Conservation (phyloP, 371 early-diverging fungal genomes). For the Mucor circinelloides region DNA sequence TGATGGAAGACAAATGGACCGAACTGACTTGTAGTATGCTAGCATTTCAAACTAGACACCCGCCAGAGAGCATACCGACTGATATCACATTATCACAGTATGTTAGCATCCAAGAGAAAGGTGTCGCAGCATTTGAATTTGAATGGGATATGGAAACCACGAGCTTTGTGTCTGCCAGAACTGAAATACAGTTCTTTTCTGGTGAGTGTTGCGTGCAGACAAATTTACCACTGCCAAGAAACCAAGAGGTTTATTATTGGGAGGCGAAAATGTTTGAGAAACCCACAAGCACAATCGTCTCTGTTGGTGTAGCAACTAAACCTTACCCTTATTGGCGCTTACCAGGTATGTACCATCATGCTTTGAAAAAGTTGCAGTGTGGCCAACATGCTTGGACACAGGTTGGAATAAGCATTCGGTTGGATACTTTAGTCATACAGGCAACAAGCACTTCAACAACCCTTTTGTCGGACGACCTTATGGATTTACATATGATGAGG, state of each 20-base stretch:
- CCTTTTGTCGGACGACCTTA: slow-evolving; percentile 65
- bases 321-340: slow-evolving; percentile 70
- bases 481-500: slow-evolving; percentile 64
- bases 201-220: slow-evolving; percentile 81
- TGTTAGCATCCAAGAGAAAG: slow-evolving; percentile 79
- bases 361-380: neutral
- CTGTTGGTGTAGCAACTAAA: slow-evolving; percentile 71
- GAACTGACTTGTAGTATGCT: neutral
- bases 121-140: slow-evolving; percentile 85
- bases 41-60: slow-evolving; percentile 58
- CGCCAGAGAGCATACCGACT: slow-evolving; percentile 68
- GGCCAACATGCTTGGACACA: slow-evolving; percentile 6
- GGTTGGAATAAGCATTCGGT: slow-evolving; percentile 76
- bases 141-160: slow-evolving; percentile 68
- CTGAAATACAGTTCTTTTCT: slow-evolving; percentile 73
- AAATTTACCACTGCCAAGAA: slow-evolving; percentile 79
- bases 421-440: slow-evolving; percentile 70
- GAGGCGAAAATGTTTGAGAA: slow-evolving; percentile 76
- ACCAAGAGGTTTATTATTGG: slow-evolving; percentile 78
- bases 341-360: slow-evolving; percentile 52
- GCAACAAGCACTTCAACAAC: slow-evolving; percentile 66
- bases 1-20: neutral
- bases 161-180: slow-evolving; percentile 70
- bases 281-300: slow-evolving; percentile 56
- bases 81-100: slow-evolving; percentile 69